phyloP scores from a whole-genome alignment of 148 eudicot genomes.

The Beta vulgaris region DNA sequence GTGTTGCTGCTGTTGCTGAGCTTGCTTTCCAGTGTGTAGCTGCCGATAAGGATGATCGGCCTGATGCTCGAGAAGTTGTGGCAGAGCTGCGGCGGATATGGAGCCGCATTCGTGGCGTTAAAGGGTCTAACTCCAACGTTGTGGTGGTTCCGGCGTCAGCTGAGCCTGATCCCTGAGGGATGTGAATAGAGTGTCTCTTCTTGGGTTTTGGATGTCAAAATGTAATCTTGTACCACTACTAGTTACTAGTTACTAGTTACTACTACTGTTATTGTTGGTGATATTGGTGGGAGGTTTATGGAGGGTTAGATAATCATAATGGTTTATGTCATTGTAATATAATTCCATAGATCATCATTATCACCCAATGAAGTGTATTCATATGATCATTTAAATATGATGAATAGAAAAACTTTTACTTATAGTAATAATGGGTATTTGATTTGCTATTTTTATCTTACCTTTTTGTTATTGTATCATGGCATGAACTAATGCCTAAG shows the following conservation, averaged over 20 bases:
- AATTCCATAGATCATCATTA: background rate
- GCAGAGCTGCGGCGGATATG: constrained; percentile 70
- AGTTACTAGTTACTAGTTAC: no score
- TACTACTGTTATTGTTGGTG: background rate
- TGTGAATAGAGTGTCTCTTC: background rate
- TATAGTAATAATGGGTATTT: background rate
- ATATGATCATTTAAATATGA: background rate
- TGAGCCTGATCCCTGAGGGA: no score
- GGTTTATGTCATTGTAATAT: constrained; percentile 2
- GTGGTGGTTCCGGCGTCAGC: constrained; percentile 51
- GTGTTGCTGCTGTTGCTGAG: constrained; percentile 76
- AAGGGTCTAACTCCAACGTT: constrained; percentile 40
- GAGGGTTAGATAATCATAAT: background rate
- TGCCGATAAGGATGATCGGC: constrained; percentile 83
- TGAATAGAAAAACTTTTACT: background rate
- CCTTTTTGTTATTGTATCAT: no score
- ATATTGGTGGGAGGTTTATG: background rate
- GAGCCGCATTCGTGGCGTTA: constrained; percentile 40
- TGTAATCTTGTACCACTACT: background rate
- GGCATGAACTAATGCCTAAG: no score
- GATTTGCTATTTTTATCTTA: background rate
- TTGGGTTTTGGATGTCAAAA: background rate
- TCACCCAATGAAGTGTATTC: background rate
- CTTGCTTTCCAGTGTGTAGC: constrained; percentile 87
- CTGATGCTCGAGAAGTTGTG: constrained; percentile 77